These are phyloP conservation scores for Scalesia atractyloides DNA, from an alignment of 129 eudicot species.

Conservation along the genomic window DNA sequence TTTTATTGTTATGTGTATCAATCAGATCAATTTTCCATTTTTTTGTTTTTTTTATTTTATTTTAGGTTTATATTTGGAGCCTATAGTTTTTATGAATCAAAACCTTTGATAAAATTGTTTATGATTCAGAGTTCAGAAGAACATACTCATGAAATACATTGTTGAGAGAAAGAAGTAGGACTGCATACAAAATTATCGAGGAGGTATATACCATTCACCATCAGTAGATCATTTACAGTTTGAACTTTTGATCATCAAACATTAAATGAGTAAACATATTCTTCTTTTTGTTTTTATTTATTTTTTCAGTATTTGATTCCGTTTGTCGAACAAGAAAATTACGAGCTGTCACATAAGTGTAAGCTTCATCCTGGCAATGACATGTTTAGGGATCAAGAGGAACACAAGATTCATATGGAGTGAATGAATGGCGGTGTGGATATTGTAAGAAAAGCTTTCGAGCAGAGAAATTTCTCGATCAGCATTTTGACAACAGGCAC, in stretches of 20 bases:
- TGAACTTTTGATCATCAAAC: neutral
- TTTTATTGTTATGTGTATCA: neutral
- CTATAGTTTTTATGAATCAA: neutral
- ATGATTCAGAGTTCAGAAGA: conserved; percentile 42
- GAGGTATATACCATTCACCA: conserved; percentile 55
- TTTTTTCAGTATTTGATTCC: conserved; percentile 85
- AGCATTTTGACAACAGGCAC: conserved; percentile 92
- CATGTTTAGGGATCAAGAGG: conserved; percentile 89
- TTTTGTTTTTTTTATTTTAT: neutral
- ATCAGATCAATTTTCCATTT: conserved; percentile 1
- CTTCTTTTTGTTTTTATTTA: neutral
- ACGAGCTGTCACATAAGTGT: conserved; percentile 59
- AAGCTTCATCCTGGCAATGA: conserved; percentile 86
- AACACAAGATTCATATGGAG: conserved; percentile 84
- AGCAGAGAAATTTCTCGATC: conserved; percentile 81
- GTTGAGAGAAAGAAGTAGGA: conserved; percentile 93
- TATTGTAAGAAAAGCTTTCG: conserved; percentile 90
- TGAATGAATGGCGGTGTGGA: conserved; percentile 98
- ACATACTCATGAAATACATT: conserved; percentile 69
- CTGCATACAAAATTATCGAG: conserved; percentile 72
- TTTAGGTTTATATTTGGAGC: neutral
- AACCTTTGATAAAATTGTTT: conserved; percentile 7
- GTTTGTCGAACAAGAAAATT: conserved; percentile 76
- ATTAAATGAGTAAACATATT: conserved; percentile 1
- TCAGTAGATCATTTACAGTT: neutral